Percentiles rank a stretch among this genome's conserved stretches.
These are phyloP conservation scores for Lactarius trivialis DNA, from an alignment of 768 basidiomycete species.

Conservation along the genomic window DNA sequence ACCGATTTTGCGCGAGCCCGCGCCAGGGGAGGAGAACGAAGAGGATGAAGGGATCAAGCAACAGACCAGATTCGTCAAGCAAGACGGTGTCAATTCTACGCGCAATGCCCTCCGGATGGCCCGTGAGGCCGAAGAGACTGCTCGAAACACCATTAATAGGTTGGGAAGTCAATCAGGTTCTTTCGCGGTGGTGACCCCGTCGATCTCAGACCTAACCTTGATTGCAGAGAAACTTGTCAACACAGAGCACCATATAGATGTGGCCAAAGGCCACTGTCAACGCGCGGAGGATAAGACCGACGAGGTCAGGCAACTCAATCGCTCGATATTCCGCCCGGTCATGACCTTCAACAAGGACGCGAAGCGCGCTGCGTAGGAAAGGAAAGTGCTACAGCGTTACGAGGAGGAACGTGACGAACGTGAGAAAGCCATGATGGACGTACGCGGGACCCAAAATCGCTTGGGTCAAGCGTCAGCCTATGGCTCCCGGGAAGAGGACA, in stretches of 20 bases:
- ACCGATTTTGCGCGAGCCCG: conserved; percentile 39
- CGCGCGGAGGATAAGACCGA: conserved; percentile 91
- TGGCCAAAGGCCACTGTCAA: conserved; percentile 77
- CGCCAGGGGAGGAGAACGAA: conserved; percentile 67
- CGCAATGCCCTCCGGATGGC: conserved; percentile 91
- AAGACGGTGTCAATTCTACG: conserved; percentile 84
- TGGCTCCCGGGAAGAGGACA: conserved; percentile 44
- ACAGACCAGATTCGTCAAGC: conserved; percentile 82
- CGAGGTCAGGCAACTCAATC: conserved; percentile 90
- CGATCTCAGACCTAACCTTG: background rate
- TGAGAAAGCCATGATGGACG: conserved; percentile 79
- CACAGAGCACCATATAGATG: conserved; percentile 91
- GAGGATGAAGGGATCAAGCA: conserved; percentile 94
- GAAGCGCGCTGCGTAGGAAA: conserved; percentile 83
- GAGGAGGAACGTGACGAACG: conserved; percentile 80
- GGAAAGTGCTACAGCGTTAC: conserved; percentile 76
- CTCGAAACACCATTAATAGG: conserved; percentile 70
- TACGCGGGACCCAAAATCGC: conserved; percentile 81
- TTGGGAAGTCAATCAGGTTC: conserved; percentile 92
- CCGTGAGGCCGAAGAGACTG: conserved; percentile 95
- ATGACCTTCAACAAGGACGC: conserved; percentile 90
- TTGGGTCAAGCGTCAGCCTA: conserved; percentile 69
- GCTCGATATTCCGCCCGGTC: conserved; percentile 89
- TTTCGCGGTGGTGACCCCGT: conserved; percentile 23
- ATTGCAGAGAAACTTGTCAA: conserved; percentile 75